Conservation (phyloP, 257 asterid genomes). For the Fraxinus quadrangulata region DNA sequence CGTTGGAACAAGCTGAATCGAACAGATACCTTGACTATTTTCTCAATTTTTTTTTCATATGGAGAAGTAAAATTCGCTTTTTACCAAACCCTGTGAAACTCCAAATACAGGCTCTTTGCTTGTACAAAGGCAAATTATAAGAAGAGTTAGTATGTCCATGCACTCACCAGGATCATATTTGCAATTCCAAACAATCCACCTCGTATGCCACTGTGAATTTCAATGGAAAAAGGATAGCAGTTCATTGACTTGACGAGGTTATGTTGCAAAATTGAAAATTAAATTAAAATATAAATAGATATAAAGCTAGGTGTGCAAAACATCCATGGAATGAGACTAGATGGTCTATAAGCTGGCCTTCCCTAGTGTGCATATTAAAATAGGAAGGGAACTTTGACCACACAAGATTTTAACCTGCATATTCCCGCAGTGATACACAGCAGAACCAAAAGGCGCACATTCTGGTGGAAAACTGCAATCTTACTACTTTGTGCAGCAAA, state of each 20-base stretch:
- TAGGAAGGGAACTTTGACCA: constrained; percentile 61
- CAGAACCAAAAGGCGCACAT: constrained; percentile 64
- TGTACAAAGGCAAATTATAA: constrained; percentile 9
- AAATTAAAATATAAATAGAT: constrained; percentile 7
- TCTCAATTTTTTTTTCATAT: background rate
- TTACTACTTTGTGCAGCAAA: constrained; percentile 87
- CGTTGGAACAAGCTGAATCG: no score
- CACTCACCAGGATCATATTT: constrained; percentile 92
- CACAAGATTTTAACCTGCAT: constrained; percentile 87
- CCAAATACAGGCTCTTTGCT: constrained; percentile 5
- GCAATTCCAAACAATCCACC: constrained; percentile 88
- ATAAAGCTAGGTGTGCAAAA: constrained; percentile 15
- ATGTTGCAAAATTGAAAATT: constrained; percentile 1
- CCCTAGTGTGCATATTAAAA: constrained; percentile 23
- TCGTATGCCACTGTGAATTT: constrained; percentile 74
- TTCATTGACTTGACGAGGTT: constrained; percentile 8
- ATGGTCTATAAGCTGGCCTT: constrained; percentile 17
- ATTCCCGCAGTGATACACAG: constrained; percentile 75
- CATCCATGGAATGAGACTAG: constrained; percentile 7
- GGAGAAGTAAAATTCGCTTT: background rate
- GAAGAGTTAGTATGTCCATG: constrained; percentile 14
- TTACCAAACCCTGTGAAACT: background rate
- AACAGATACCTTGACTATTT: constrained; percentile 7
- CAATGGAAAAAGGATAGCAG: constrained; percentile 38
- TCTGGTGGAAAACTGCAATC: constrained; percentile 61